These are phyloP conservation scores for Fusarium chuoi DNA, from an alignment of 2,329 filamentous ascomycete species.

Conservation along the genomic window DNA sequence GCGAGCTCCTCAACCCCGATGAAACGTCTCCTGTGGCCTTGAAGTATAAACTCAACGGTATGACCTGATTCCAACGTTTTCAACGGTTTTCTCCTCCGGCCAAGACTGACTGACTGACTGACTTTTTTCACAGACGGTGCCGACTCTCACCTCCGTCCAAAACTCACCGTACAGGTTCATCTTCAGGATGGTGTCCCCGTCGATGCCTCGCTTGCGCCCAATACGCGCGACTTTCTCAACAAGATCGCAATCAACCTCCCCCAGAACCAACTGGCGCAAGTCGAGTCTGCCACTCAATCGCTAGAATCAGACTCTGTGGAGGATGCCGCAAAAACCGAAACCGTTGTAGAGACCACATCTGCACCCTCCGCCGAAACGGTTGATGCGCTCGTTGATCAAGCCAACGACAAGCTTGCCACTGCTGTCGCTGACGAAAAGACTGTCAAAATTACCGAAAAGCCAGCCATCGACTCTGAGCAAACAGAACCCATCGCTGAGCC, in stretches of 20 bases:
- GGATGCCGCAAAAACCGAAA: neutral
- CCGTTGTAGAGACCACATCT: neutral
- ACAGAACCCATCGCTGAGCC: neutral
- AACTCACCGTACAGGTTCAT: constrained; percentile 76
- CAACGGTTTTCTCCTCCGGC: constrained; percentile 19
- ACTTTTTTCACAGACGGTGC: constrained; percentile 46
- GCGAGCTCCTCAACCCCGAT: constrained; percentile 67
- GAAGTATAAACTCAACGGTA: constrained; percentile 67
- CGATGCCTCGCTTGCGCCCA: constrained; percentile 73
- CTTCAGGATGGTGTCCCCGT: constrained; percentile 73
- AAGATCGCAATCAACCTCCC: constrained; percentile 63
- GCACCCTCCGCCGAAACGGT: neutral
- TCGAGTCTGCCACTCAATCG: constrained; percentile 1
- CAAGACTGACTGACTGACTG: constrained; percentile 1
- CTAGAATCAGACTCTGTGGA: constrained; percentile 9
- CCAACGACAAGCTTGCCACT: constrained; percentile 17
- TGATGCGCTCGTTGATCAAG: constrained; percentile 22
- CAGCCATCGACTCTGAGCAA: neutral
- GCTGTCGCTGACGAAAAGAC: neutral
- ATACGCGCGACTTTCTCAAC: constrained; percentile 72
- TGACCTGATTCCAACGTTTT: neutral
- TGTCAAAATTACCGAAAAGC: neutral
- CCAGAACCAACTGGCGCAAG: constrained; percentile 10
- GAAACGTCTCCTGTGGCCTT: constrained; percentile 59
- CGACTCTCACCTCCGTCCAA: constrained; percentile 68